phyloP scores from a whole-genome alignment of 352 stramenopile species.

The Peronospora belbahrii region DNA sequence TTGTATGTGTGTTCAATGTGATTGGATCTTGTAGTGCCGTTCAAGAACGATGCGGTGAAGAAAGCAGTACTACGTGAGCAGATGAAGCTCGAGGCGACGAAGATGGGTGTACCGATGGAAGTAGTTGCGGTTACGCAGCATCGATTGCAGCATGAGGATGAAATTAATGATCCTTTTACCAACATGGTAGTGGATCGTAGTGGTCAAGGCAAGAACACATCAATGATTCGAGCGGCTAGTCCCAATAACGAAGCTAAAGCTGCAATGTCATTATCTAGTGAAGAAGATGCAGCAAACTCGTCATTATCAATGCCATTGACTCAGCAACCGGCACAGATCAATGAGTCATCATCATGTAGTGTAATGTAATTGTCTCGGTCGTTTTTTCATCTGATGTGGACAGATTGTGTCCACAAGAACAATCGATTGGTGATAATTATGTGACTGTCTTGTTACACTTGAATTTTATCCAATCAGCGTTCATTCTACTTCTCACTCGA shows the following conservation, averaged over 20 bases:
- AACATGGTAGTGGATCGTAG: conserved; percentile 16
- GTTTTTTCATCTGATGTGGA: conserved; percentile 9
- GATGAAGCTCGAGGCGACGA: conserved; percentile 61
- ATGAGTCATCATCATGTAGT: too few relatives aligned
- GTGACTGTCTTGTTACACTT: conserved; percentile 4
- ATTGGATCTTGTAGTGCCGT: conserved; percentile 41
- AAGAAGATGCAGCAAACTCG: conserved; percentile 4
- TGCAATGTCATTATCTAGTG: neutral
- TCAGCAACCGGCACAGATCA: neutral
- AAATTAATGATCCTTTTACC: conserved; percentile 23
- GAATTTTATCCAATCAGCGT: conserved; percentile 24
- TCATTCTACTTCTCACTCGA: conserved; percentile 11
- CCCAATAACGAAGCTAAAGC: too few relatives aligned
- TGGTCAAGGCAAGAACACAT: too few relatives aligned
- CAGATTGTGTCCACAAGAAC: conserved; percentile 3
- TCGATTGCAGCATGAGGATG: conserved; percentile 29
- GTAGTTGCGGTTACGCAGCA: conserved; percentile 44
- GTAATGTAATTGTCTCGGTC: conserved; percentile 17
- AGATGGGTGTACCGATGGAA: conserved; percentile 55
- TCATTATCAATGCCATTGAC: conserved; percentile 1
- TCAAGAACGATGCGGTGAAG: conserved; percentile 78
- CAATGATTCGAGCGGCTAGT: too few relatives aligned
- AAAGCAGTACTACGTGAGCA: conserved; percentile 72
- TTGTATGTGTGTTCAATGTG: neutral
- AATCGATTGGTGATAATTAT: too few relatives aligned